Evolutionary conservation across 1,284 basidiomycete species (phyloP), one percentile per base, ranked within the genome.

Genomic region (Ustilago bromivora): DNA sequence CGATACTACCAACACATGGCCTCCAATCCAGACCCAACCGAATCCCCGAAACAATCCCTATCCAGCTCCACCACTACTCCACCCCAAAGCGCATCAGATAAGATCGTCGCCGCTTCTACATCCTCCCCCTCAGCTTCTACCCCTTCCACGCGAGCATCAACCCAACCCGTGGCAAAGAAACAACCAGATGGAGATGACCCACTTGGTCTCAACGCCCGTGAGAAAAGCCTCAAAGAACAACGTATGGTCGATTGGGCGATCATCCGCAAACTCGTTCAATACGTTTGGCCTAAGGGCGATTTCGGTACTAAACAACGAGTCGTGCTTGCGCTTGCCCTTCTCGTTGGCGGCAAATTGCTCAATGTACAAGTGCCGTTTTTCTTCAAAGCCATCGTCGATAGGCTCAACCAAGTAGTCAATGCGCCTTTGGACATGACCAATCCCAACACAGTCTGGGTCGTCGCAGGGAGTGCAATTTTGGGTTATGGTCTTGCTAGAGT

Each of bases 331-430:
- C 90, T 99, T 55, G 89, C 88, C 0, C 87, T 99, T 62, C 89
- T 99, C 41, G 89, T 98, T 41, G 89, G 90, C 7, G 96, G 94
- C 61, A 99, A 99, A 90, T 87, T 97, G 34, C 88, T 98, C 67
- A 99, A 98, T 85, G 96, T 99, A 0, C 96, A 98, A 89, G 96
- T 99, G 6, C 96, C 97, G 0, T 91, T 95, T 79, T 89, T 98
- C 77, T 99, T 99, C 90, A 99, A 98, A 87, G 86, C 90, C 46
- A 91, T 99, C 56, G 92, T 99, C 66, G 96, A 99, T 85, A 87
- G 91, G 1, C 89, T 99, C 74, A 98, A 97, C 83, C 88, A 83
- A 2, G 61, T 66, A 0, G 70, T 79, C 23, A 76, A 78, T 34
- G 64, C 76, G 32, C 84, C 84, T 3, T 65, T 98, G 31, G 92